Conservation (phyloP, 257 asterid genomes). For the Solanum phureja region DNA sequence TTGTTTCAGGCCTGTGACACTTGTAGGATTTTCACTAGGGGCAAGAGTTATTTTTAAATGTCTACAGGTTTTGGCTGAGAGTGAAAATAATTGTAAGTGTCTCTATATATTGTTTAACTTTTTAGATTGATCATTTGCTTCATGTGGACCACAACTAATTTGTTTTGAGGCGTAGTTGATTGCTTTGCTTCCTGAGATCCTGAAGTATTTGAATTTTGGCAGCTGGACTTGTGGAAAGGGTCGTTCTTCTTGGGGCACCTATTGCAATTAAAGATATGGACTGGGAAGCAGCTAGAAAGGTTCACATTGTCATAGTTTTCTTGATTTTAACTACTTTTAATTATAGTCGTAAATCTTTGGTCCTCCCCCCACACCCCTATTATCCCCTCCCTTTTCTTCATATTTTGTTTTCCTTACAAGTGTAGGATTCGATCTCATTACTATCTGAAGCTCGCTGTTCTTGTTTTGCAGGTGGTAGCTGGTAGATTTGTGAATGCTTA, state of each 20-base stretch:
- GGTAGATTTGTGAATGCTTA: constrained; percentile 88
- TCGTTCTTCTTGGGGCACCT: constrained; percentile 94
- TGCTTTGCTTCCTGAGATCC: neutral
- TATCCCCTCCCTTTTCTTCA: neutral
- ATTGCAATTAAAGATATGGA: constrained; percentile 64
- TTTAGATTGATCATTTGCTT: neutral
- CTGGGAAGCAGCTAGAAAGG: constrained; percentile 95
- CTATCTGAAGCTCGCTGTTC: constrained; percentile 5
- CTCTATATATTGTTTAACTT: neutral
- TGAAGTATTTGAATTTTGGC: constrained; percentile 6
- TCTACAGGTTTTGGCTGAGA: constrained; percentile 75
- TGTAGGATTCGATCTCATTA: neutral
- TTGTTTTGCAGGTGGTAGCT: constrained; percentile 59
- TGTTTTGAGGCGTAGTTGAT: neutral
- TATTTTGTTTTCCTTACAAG: neutral
- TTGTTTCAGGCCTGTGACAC: constrained; percentile 92
- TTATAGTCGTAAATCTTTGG: neutral
- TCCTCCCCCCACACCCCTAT: neutral
- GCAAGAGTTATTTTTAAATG: constrained; percentile 90
- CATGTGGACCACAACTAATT: neutral
- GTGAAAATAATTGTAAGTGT: constrained; percentile 41
- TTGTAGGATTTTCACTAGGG: constrained; percentile 94
- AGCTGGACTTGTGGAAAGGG: constrained; percentile 89
- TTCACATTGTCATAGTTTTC: neutral
- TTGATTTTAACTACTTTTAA: neutral